phyloP scores from a whole-genome alignment of 257 asterid species.

The Capsicum pubescens region DNA sequence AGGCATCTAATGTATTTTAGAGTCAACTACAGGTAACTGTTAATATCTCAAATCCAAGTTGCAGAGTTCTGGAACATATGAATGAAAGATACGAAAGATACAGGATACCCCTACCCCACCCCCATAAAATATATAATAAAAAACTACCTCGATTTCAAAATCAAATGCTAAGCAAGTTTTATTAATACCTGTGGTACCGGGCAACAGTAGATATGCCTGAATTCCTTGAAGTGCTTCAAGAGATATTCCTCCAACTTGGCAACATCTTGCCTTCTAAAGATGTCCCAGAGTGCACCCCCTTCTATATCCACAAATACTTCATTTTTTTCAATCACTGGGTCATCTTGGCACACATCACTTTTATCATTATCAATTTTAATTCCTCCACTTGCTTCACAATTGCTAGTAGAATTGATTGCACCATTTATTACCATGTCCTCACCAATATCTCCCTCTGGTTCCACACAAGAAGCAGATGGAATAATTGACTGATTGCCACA shows the following conservation, averaged over 20 bases:
- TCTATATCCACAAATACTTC: slow-evolving; percentile 41
- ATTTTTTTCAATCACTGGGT: not conserved
- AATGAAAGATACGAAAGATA: not conserved
- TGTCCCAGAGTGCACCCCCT: slow-evolving; percentile 96
- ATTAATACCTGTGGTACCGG: slow-evolving; percentile 60
- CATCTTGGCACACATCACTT: not conserved
- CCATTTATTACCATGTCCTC: not conserved
- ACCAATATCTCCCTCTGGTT: slow-evolving; percentile 8
- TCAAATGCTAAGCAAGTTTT: not conserved
- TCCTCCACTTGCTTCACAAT: slow-evolving; percentile 18
- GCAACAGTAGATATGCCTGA: slow-evolving; percentile 51
- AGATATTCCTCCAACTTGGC: slow-evolving; percentile 70
- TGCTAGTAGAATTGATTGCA: not conserved
- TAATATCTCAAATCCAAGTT: not conserved
- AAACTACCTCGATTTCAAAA: not conserved
- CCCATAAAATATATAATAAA: not conserved
- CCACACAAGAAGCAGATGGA: slow-evolving; percentile 15
- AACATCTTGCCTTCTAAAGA: slow-evolving; percentile 84
- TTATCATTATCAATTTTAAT: slow-evolving; percentile 21
- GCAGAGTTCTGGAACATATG: not conserved
- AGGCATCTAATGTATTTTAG: too few species aligned
- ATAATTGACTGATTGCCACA: slow-evolving; percentile 16
- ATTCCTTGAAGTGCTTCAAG: slow-evolving; percentile 46
- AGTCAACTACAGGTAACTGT: not conserved
- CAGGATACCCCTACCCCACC: not conserved